Evolutionary conservation across 2,329 filamentous ascomycete genomes (phyloP).

Genomic region (Chalara sp.): DNA sequence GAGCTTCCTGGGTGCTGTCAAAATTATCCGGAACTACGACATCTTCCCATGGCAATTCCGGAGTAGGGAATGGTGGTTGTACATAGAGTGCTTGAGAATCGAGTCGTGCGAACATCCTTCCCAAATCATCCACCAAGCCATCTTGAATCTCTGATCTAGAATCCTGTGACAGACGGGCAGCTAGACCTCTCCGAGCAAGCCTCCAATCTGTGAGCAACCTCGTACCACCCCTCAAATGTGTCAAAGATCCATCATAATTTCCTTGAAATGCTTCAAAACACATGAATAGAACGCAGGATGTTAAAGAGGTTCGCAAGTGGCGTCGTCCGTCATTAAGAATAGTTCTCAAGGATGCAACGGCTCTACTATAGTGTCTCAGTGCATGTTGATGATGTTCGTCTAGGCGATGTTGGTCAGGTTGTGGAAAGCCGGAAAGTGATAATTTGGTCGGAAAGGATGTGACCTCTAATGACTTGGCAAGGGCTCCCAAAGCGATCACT

Average conservation of each 20-base stretch:
- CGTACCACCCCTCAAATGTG: constrained; percentile 24
- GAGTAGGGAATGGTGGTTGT: constrained; percentile 25
- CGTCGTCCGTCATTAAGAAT: constrained; percentile 23
- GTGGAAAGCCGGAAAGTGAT: constrained; percentile 25
- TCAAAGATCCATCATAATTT: constrained; percentile 25
- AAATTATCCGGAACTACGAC: constrained; percentile 21
- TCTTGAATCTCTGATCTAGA: constrained; percentile 27
- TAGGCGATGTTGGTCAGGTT: constrained; percentile 23
- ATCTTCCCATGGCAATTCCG: constrained; percentile 24
- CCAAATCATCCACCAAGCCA: constrained; percentile 25
- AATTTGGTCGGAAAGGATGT: constrained; percentile 24
- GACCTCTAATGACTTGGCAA: constrained; percentile 24
- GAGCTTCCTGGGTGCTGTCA: constrained; percentile 21
- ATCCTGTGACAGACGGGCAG: constrained; percentile 24
- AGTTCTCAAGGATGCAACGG: constrained; percentile 21
- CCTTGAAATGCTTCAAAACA: constrained; percentile 26
- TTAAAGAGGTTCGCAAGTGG: constrained; percentile 25
- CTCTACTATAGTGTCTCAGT: constrained; percentile 23
- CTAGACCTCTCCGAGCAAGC: constrained; percentile 22
- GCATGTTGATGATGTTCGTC: constrained; percentile 27
- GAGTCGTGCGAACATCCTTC: constrained; percentile 25
- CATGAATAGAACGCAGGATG: constrained; percentile 26
- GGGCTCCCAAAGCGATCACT: constrained; percentile 24
- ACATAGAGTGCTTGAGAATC: constrained; percentile 26
- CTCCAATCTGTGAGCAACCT: constrained; percentile 25